A percentile compares a stretch with the other conserved stretches of the same genome.
These are phyloP conservation scores for Agrostemma githago DNA, from an alignment of 148 eudicot genomes.

Conservation along the genomic window DNA sequence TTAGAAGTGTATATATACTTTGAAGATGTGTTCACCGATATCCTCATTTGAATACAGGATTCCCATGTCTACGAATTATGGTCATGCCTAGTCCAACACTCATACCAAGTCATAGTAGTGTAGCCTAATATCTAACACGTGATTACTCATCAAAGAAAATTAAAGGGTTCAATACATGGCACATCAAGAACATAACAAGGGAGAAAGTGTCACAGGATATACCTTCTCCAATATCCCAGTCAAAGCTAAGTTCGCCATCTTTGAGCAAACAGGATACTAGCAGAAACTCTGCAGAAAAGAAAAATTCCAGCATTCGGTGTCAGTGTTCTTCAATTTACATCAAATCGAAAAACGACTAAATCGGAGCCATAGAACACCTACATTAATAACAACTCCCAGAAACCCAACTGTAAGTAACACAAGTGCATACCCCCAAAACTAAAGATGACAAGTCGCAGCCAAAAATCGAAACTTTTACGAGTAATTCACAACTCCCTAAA, in stretches of 20 bases:
- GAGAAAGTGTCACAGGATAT: conserved; percentile 12
- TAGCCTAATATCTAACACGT: neutral
- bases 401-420: no score
- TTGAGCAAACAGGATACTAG: conserved; percentile 19
- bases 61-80: no score
- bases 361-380: neutral
- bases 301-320: neutral
- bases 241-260: conserved; percentile 69
- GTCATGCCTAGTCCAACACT: no score
- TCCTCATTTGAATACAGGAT: no score
- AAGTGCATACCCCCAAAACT: no score
- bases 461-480: no score
- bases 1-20: no score
- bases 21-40: no score
- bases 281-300: conserved; percentile 16
- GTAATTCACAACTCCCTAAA: no score
- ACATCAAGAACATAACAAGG: neutral
- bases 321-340: neutral
- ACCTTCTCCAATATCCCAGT: conserved; percentile 90
- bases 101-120: no score
- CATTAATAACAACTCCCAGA: neutral
- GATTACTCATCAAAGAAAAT: neutral
- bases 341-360: neutral
- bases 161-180: neutral
- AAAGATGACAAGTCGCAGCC: no score